These are phyloP conservation scores for Rhododendron ferrugineum DNA, from an alignment of 148 eudicot genomes.

Conservation along the genomic window DNA sequence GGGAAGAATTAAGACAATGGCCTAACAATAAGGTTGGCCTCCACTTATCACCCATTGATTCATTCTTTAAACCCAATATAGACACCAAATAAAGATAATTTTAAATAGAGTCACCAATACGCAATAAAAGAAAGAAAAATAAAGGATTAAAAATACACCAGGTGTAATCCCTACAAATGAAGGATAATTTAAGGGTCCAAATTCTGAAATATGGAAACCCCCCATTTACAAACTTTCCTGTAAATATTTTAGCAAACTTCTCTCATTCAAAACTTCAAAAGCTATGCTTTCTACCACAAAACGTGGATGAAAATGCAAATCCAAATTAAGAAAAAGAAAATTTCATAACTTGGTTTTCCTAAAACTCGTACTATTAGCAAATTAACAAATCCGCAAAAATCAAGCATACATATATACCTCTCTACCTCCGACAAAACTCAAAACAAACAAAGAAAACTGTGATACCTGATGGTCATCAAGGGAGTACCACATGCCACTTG, in stretches of 20 bases:
- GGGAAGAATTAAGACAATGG: background rate
- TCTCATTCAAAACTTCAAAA: background rate
- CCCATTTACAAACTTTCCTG: background rate
- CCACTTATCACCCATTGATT: background rate
- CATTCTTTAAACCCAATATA: background rate
- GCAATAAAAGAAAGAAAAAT: background rate
- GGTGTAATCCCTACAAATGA: background rate
- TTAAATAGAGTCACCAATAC: background rate
- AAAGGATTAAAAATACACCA: background rate
- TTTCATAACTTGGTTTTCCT: background rate
- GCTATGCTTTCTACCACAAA: background rate
- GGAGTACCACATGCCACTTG: constrained; percentile 87
- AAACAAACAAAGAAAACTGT: background rate
- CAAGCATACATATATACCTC: background rate
- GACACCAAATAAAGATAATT: background rate
- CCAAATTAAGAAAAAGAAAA: background rate
- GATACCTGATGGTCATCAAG: constrained; percentile 90
- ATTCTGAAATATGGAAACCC: background rate
- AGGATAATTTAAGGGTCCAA: background rate
- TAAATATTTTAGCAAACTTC: background rate
- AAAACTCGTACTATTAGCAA: background rate
- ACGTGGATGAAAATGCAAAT: background rate
- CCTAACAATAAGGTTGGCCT: background rate
- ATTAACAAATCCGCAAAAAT: background rate
- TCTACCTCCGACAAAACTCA: background rate